These are phyloP conservation scores for Hypoxylon sp. DNA, from an alignment of 2,329 filamentous ascomycete species.

Conservation along the genomic window DNA sequence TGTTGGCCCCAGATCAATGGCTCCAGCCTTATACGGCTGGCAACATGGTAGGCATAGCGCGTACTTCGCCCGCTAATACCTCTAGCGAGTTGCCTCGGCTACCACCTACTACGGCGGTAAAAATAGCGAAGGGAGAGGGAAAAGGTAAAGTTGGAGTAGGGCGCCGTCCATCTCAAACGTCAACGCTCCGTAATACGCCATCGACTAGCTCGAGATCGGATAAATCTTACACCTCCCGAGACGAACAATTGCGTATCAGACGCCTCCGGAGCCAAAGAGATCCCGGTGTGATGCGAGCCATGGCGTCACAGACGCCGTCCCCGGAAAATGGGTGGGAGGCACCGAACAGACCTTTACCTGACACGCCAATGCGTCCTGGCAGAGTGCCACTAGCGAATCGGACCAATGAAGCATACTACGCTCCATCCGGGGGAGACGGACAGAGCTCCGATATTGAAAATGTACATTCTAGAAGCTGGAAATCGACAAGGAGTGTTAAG, in stretches of 20 bases:
- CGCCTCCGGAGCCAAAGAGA: conserved; percentile 41
- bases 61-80: conserved; percentile 30
- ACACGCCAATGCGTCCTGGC: conserved; percentile 44
- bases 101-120: conserved; percentile 33
- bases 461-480: conserved; percentile 44
- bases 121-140: conserved; percentile 34
- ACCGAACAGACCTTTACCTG: conserved; percentile 42
- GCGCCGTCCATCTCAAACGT: conserved; percentile 33
- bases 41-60: conserved; percentile 39
- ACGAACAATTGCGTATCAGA: conserved; percentile 41
- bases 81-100: conserved; percentile 43
- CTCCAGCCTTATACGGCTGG: conserved; percentile 37
- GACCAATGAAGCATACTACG: conserved; percentile 33
- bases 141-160: conserved; percentile 26
- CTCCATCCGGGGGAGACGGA: conserved; percentile 22
- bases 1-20: conserved; percentile 49
- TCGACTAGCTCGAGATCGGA: conserved; percentile 40
- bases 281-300: conserved; percentile 33
- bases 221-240: conserved; percentile 38
- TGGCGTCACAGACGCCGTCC: conserved; percentile 45
- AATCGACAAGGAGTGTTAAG: conserved; percentile 42
- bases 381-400: conserved; percentile 39
- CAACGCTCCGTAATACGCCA: conserved; percentile 38
- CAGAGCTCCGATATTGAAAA: conserved; percentile 29
- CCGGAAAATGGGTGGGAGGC: conserved; percentile 37